Percentiles rank a stretch among this genome's conserved stretches.
phyloP scores from a whole-genome alignment of 2,329 filamentous ascomycete genomes.

The Neopestalotiopsis rosae region DNA sequence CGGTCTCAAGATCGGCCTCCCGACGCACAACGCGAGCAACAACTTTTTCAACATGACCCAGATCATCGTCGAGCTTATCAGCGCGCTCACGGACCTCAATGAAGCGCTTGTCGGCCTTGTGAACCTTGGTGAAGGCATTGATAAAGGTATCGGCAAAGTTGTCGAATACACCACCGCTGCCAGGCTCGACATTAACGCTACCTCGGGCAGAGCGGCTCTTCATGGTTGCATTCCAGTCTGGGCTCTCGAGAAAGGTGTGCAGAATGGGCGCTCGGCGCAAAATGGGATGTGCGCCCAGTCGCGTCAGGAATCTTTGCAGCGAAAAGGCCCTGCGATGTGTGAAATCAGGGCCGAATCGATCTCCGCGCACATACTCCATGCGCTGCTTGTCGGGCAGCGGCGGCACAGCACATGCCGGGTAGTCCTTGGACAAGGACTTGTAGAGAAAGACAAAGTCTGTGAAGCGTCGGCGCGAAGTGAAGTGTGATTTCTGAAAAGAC shows the following conservation, averaged over 20 bases:
- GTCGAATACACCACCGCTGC: constrained; percentile 80
- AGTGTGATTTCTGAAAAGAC: constrained; percentile 83
- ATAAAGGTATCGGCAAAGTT: constrained; percentile 95
- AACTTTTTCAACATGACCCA: constrained; percentile 94
- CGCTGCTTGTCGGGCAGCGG: constrained; percentile 98
- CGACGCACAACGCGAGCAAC: constrained; percentile 87
- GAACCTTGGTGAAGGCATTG: constrained; percentile 95
- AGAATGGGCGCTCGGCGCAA: constrained; percentile 83
- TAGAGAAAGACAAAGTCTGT: constrained; percentile 98
- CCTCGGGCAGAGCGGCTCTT: constrained; percentile 73
- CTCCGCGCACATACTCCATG: constrained; percentile 97
- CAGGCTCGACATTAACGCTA: constrained; percentile 54
- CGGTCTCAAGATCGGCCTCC: constrained; percentile 84
- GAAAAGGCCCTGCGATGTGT: constrained; percentile 88
- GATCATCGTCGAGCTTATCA: constrained; percentile 92
- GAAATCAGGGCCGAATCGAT: constrained; percentile 93
- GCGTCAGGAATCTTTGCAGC: constrained; percentile 86
- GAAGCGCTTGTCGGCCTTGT: constrained; percentile 94
- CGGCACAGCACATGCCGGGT: constrained; percentile 89
- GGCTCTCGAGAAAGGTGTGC: constrained; percentile 88
- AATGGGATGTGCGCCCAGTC: constrained; percentile 86
- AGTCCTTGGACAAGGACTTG: constrained; percentile 87
- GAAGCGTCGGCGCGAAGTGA: constrained; percentile 85
- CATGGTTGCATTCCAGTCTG: constrained; percentile 98
- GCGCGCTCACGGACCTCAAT: constrained; percentile 91